phyloP scores from a whole-genome alignment of 2,329 filamentous ascomycete species.

The Thermomyces lanuginosus region DNA sequence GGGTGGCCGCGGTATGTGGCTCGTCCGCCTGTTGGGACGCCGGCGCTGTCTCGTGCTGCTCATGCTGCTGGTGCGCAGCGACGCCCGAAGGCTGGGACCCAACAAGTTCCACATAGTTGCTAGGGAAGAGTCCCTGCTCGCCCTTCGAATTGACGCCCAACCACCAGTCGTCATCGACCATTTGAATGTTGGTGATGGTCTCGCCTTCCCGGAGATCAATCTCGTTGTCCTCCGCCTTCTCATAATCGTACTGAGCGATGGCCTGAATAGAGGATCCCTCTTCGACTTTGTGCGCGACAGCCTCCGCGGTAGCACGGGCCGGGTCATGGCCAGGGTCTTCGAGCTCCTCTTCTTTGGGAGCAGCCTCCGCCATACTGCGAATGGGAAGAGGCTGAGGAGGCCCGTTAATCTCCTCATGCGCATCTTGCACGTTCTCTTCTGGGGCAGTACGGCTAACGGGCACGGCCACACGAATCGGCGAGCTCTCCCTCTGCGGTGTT shows the following conservation, averaged over 20 bases:
- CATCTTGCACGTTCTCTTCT: conserved; percentile 25
- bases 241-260: conserved; percentile 82
- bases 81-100: conserved; percentile 38
- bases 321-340: conserved; percentile 45
- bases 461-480: conserved; percentile 71
- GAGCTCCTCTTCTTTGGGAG: conserved; percentile 49
- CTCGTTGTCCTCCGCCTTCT: conserved; percentile 95
- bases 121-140: conserved; percentile 82
- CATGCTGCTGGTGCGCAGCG: conserved; percentile 13
- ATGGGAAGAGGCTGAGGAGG: conserved; percentile 39
- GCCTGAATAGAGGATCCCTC: conserved; percentile 50
- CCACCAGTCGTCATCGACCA: conserved; percentile 99
- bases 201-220: conserved; percentile 81
- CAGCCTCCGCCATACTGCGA: conserved; percentile 43
- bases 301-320: conserved; percentile 43
- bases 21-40: conserved; percentile 6
- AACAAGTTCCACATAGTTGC: conserved; percentile 86
- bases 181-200: conserved; percentile 77
- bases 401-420: conserved; percentile 25
- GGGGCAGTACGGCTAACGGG: conserved; percentile 53
- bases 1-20: conserved; percentile 10
- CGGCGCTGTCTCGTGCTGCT: conserved; percentile 19
- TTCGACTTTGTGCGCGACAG: conserved; percentile 35
- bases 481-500: conserved; percentile 39
- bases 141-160: conserved; percentile 76